Conservation (phyloP, 129 eudicot species). For the Logfia minima region DNA sequence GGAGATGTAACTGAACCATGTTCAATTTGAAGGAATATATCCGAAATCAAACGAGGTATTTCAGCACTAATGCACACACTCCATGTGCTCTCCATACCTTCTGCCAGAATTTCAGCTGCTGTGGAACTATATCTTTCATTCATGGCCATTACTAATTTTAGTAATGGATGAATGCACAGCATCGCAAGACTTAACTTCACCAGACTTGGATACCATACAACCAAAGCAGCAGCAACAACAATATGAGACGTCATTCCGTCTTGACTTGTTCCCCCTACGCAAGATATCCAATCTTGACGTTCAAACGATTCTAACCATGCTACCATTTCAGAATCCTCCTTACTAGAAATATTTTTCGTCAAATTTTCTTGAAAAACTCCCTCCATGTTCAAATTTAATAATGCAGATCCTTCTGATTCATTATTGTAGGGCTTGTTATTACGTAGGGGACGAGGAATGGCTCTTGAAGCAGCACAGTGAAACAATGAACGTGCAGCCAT, state of each 20-base stretch:
- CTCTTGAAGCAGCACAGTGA: slow-evolving; percentile 98
- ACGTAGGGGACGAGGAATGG: slow-evolving; percentile 74
- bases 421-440: slow-evolving; percentile 39
- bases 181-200: slow-evolving; percentile 71
- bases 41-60: slow-evolving; percentile 78
- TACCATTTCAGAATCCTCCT: slow-evolving; percentile 57
- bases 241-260: slow-evolving; percentile 96
- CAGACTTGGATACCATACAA: slow-evolving; percentile 96
- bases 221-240: slow-evolving; percentile 91
- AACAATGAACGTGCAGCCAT: slow-evolving; percentile 97
- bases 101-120: slow-evolving; percentile 93
- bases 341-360: slow-evolving; percentile 19
- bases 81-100: slow-evolving; percentile 99
- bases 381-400: slow-evolving; percentile 15
- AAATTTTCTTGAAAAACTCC: slow-evolving; percentile 15
- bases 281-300: slow-evolving; percentile 90
- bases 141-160: slow-evolving; percentile 93
- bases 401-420: slow-evolving; percentile 25
- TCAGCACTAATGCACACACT: slow-evolving; percentile 70
- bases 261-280: slow-evolving; percentile 92
- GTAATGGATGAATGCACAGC: slow-evolving; percentile 58
- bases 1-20: slow-evolving; percentile 45
- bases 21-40: slow-evolving; percentile 86
- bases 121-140: slow-evolving; percentile 81
- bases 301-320: slow-evolving; percentile 95